Percentiles rank a stretch among this genome's conserved stretches.
Conservation (phyloP, 768 basidiomycete species). For the Boletus subcaerulescens region DNA sequence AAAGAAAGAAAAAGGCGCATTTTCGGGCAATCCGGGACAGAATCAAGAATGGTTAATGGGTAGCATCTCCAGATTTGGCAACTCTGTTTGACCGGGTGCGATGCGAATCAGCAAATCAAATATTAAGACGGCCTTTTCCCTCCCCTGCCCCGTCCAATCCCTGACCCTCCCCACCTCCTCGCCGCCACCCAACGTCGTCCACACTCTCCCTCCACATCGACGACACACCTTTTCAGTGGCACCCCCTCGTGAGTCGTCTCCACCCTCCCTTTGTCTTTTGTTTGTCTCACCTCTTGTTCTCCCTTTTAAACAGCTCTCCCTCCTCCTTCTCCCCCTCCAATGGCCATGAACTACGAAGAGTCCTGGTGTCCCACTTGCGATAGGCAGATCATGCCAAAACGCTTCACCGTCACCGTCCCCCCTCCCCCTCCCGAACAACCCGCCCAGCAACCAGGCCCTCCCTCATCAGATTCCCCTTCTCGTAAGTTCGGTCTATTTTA, state of each 20-base stretch:
- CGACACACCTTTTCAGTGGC: neutral
- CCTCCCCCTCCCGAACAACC: slow-evolving; percentile 18
- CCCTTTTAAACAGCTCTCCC: slow-evolving; percentile 9
- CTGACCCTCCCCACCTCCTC: slow-evolving; percentile 21
- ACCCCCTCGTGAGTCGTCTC: slow-evolving; percentile 8
- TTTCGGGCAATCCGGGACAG: slow-evolving; percentile 29
- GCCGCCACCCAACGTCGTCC: slow-evolving; percentile 19
- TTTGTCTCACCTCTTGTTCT: slow-evolving; percentile 22
- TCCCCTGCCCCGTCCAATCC: slow-evolving; percentile 24
- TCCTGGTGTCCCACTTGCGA: slow-evolving; percentile 82
- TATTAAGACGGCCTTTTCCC: slow-evolving; percentile 35
- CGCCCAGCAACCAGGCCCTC: slow-evolving; percentile 27
- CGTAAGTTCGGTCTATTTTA: slow-evolving; percentile 30
- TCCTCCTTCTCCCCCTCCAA: slow-evolving; percentile 17
- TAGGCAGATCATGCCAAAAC: slow-evolving; percentile 77
- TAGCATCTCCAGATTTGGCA: slow-evolving; percentile 14
- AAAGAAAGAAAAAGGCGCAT: slow-evolving; percentile 23
- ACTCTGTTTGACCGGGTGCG: slow-evolving; percentile 24
- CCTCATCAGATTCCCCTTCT: slow-evolving; percentile 38
- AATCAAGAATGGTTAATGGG: slow-evolving; percentile 3
- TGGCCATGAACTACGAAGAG: slow-evolving; percentile 53
- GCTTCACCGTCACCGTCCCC: slow-evolving; percentile 48
- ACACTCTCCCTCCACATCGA: neutral
- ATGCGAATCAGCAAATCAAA: slow-evolving; percentile 39
- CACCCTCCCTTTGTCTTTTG: slow-evolving; percentile 4